phyloP scores from a whole-genome alignment of 2,329 filamentous ascomycete genomes.

The Bipolaris victoriae region DNA sequence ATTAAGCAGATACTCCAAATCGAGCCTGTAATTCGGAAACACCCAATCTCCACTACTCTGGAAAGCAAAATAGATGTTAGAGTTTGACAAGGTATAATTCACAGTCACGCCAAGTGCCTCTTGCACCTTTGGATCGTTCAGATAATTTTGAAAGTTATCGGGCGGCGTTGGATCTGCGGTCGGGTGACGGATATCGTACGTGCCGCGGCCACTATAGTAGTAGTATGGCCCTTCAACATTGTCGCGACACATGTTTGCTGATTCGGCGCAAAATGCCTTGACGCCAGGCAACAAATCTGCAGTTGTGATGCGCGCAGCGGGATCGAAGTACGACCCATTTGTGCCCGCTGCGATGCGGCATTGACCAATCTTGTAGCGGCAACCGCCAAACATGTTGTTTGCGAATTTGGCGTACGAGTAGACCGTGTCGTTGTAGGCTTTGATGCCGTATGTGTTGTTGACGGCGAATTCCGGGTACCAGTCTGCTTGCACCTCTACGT shows the following conservation, averaged over 20 bases:
- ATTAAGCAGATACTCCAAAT: slow-evolving; percentile 51
- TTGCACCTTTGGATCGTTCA: slow-evolving; percentile 66
- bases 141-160: slow-evolving; percentile 53
- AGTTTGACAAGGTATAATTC: slow-evolving; percentile 61
- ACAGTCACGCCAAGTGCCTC: slow-evolving; percentile 66
- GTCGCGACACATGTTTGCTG: slow-evolving; percentile 61
- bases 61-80: slow-evolving; percentile 58
- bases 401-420: slow-evolving; percentile 66
- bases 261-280: slow-evolving; percentile 59
- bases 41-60: slow-evolving; percentile 61
- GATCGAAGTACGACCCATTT: slow-evolving; percentile 29
- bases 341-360: slow-evolving; percentile 58
- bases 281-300: slow-evolving; percentile 37
- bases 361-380: slow-evolving; percentile 55
- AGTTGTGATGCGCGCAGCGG: slow-evolving; percentile 20
- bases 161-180: slow-evolving; percentile 64
- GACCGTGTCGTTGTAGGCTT: slow-evolving; percentile 62
- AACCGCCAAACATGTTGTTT: slow-evolving; percentile 56
- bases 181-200: slow-evolving; percentile 59
- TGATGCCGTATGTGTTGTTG: slow-evolving; percentile 64
- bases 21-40: slow-evolving; percentile 62
- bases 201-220: slow-evolving; percentile 59
- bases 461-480: slow-evolving; percentile 61
- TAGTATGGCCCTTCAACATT: slow-evolving; percentile 66
- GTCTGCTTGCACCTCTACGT: slow-evolving; percentile 56